phyloP scores from a whole-genome alignment of 805 yeast genomes.

The Starmera caribaea region DNA sequence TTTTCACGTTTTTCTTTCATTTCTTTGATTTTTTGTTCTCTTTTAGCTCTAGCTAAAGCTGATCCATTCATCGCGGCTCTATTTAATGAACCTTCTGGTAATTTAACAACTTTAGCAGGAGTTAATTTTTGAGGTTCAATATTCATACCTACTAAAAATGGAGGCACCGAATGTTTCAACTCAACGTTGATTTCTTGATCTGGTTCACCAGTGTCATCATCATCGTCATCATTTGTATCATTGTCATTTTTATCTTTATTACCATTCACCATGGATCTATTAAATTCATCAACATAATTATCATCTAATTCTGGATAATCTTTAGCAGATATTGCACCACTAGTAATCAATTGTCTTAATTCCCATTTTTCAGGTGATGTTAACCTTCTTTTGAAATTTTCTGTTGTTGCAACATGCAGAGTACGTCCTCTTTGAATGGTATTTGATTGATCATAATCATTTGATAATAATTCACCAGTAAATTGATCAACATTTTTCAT shows the following conservation, averaged over 20 bases:
- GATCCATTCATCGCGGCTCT: conserved; percentile 76
- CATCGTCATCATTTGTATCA: conserved; percentile 8
- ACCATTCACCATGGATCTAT: conserved; percentile 9
- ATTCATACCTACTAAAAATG: conserved; percentile 54
- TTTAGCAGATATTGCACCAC: conserved; percentile 60
- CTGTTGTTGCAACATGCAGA: conserved; percentile 6
- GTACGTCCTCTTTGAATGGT: conserved; percentile 7
- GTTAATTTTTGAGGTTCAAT: conserved; percentile 24
- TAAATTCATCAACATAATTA: conserved; percentile 4
- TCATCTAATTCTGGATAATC: conserved; percentile 56
- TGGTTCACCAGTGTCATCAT: conserved; percentile 20
- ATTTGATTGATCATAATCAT: neutral
- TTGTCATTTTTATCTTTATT: conserved; percentile 15
- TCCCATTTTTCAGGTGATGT: conserved; percentile 93
- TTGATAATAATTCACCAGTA: conserved; percentile 37
- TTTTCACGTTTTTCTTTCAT: conserved; percentile 31
- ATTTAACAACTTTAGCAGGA: conserved; percentile 51
- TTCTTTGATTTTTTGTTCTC: conserved; percentile 46
- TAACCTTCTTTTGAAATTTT: conserved; percentile 30
- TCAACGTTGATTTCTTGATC: conserved; percentile 63
- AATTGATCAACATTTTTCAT: conserved; percentile 68
- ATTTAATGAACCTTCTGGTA: conserved; percentile 72
- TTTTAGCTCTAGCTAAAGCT: conserved; percentile 48
- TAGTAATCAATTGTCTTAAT: conserved; percentile 67
- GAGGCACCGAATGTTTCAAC: conserved; percentile 58